These are phyloP conservation scores for Linum tenue DNA, from an alignment of 345 rosid genomes.

Conservation along the genomic window DNA sequence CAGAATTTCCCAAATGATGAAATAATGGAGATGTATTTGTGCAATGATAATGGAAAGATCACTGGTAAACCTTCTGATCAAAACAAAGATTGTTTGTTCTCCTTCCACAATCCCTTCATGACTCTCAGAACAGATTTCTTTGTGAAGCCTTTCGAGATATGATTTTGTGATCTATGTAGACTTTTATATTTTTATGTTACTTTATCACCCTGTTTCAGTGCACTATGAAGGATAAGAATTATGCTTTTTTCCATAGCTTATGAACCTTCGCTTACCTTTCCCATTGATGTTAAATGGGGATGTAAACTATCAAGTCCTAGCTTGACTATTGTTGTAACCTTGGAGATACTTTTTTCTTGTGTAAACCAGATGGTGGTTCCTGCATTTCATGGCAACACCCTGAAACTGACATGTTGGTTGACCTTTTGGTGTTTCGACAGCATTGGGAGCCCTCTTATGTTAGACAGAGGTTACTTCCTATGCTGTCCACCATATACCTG, in stretches of 20 bases:
- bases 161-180: too few relatives aligned
- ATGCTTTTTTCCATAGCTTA: too few relatives aligned
- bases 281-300: too few relatives aligned
- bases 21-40: constrained; percentile 60
- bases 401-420: constrained; percentile 66
- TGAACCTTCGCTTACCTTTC: too few relatives aligned
- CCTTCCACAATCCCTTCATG: too few relatives aligned
- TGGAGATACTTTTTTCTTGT: not conserved
- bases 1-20: constrained; percentile 57
- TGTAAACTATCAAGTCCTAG: too few relatives aligned
- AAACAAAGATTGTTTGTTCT: not conserved
- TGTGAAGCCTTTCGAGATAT: too few relatives aligned
- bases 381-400: constrained; percentile 58
- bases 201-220: too few relatives aligned
- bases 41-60: constrained; percentile 35
- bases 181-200: too few relatives aligned
- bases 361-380: constrained; percentile 32
- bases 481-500: constrained; percentile 75
- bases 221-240: too few relatives aligned
- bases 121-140: too few relatives aligned
- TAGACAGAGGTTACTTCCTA: constrained; percentile 66
- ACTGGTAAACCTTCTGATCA: constrained; percentile 24
- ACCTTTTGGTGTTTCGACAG: constrained; percentile 61
- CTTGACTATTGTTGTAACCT: not conserved
- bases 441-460: constrained; percentile 66